A percentile compares a stretch with the other conserved stretches of the same genome.
Evolutionary conservation across 768 basidiomycete genomes (phyloP).

Genomic region (Cystobasidium tubakii): DNA sequence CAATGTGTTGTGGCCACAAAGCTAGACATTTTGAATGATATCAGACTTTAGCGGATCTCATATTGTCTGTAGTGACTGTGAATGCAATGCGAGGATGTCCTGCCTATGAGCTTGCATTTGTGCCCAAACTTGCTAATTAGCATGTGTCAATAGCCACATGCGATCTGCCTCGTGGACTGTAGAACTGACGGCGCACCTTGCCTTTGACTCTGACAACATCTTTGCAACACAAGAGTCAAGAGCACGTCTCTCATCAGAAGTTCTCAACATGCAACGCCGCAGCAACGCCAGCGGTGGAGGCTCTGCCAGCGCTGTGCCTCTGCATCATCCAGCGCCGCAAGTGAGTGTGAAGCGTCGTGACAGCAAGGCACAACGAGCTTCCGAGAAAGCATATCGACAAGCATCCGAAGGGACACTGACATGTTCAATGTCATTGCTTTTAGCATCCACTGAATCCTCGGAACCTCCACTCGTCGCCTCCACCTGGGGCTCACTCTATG

Average conservation of each 20-base stretch:
- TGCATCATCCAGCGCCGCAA: conserved; percentile 33
- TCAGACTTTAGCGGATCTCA: no score
- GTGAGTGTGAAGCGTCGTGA: not conserved
- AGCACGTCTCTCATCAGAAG: not conserved
- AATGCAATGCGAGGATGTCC: no score
- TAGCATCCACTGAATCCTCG: conserved; percentile 31
- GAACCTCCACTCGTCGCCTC: conserved; percentile 30
- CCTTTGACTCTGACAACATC: no score
- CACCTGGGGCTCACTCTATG: conserved; percentile 15
- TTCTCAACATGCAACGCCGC: conserved; percentile 19
- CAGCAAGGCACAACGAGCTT: not conserved
- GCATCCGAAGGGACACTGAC: not conserved
- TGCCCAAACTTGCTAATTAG: no score
- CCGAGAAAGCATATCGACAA: not conserved
- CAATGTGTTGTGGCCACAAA: no score
- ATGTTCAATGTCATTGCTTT: not conserved
- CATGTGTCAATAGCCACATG: no score
- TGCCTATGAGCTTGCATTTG: no score
- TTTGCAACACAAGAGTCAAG: no score
- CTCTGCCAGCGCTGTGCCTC: conserved; percentile 57
- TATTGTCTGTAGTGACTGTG: no score
- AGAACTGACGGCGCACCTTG: no score
- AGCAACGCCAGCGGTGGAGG: conserved; percentile 64
- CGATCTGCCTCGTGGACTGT: no score
- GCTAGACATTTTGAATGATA: no score